A percentile compares a stretch with the other conserved stretches of the same genome.
These are phyloP conservation scores for Globisporangium solare DNA, from an alignment of 352 stramenopile species.

Conservation along the genomic window DNA sequence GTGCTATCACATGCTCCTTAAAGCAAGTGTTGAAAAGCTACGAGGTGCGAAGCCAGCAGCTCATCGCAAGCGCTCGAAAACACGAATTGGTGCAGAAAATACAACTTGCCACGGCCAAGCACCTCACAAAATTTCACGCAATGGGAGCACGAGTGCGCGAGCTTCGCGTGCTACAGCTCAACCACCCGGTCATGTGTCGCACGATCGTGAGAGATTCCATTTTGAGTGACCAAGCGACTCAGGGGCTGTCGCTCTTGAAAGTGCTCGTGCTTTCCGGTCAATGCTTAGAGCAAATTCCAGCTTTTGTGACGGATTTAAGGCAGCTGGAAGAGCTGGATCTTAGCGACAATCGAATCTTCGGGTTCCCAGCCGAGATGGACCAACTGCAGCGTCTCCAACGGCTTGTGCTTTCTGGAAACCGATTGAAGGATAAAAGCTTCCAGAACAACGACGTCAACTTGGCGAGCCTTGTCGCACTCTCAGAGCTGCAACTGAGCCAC, in stretches of 20 bases:
- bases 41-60: conserved; percentile 21
- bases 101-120: conserved; percentile 18
- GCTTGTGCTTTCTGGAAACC: conserved; percentile 19
- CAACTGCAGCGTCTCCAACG: conserved; percentile 13
- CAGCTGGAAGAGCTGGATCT: conserved; percentile 30
- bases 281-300: conserved; percentile 19
- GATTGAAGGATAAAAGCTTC: conserved; percentile 16
- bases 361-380: conserved; percentile 13
- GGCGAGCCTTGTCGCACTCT: conserved; percentile 14
- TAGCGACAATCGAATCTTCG: conserved; percentile 24
- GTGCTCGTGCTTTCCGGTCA: conserved; percentile 17
- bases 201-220: conserved; percentile 2
- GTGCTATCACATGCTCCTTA: conserved; percentile 2
- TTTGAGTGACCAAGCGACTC: conserved; percentile 3
- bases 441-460: conserved; percentile 2
- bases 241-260: conserved; percentile 9
- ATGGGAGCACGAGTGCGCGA: background rate
- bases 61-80: conserved; percentile 17
- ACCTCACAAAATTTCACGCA: background rate
- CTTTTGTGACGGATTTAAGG: conserved; percentile 14
- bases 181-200: conserved; percentile 6
- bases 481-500: conserved; percentile 22
- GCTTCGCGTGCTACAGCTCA: conserved; percentile 16
- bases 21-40: conserved; percentile 24
- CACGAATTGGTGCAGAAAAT: conserved; percentile 33